Conservation (phyloP, 257 asterid genomes). For the Capsicum pubescens region DNA sequence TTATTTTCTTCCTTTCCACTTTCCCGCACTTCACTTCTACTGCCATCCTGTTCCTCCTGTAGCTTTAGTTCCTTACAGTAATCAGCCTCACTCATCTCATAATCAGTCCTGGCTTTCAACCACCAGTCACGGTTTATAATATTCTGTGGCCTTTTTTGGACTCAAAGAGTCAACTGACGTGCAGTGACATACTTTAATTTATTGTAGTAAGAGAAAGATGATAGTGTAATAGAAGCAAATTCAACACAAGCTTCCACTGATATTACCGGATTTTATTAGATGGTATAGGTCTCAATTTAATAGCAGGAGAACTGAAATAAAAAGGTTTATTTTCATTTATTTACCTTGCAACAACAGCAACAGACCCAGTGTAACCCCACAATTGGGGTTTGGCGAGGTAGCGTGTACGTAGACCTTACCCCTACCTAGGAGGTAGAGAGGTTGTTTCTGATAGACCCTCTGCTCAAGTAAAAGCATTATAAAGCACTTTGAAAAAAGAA, state of each 20-base stretch:
- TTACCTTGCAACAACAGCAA: neutral
- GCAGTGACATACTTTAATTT: neutral
- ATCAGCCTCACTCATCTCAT: constrained; percentile 19
- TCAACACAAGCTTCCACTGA: neutral
- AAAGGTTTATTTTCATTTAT: neutral
- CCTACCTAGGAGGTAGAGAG: too few relatives aligned
- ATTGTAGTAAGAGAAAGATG: neutral
- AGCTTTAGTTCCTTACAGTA: neutral
- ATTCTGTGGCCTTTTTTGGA: neutral
- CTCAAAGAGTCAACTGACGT: neutral
- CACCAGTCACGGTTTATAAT: neutral
- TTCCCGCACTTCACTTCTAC: constrained; percentile 16
- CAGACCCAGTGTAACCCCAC: too few relatives aligned
- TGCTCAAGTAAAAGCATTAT: too few relatives aligned
- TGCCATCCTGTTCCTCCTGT: neutral
- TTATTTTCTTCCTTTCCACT: neutral
- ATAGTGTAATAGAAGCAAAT: neutral
- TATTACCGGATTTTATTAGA: neutral
- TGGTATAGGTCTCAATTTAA: neutral
- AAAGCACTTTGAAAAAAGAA: too few relatives aligned
- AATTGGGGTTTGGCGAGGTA: too few relatives aligned
- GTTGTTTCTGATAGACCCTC: too few relatives aligned
- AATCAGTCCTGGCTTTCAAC: neutral
- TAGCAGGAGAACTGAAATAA: neutral
- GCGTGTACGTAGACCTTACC: too few relatives aligned